Percentiles rank a stretch among this genome's conserved stretches.
Evolutionary conservation across 2,329 filamentous ascomycete genomes (phyloP).

Genomic region (Alternaria triticimaculans): DNA sequence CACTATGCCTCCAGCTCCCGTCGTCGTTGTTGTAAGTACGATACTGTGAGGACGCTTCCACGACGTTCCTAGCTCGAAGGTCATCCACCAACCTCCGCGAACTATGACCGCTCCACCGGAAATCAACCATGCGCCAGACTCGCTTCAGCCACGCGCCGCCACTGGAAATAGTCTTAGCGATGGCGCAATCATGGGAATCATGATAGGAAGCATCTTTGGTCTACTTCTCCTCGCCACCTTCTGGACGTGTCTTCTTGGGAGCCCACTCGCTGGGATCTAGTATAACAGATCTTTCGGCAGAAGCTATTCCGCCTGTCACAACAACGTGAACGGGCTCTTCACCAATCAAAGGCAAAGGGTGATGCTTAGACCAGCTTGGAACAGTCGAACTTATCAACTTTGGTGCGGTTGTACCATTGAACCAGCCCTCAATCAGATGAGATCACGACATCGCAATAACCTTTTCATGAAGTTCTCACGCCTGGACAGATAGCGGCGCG

Average conservation of each 20-base stretch:
- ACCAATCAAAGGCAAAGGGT: not conserved
- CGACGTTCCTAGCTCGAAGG: not conserved
- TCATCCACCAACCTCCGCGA: not conserved
- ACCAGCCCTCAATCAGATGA: no score
- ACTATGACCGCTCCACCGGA: not conserved
- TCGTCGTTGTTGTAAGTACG: not conserved
- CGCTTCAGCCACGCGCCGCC: not conserved
- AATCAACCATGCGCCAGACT: not conserved
- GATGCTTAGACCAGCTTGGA: not conserved
- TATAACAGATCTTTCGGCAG: not conserved
- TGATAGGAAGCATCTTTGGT: not conserved
- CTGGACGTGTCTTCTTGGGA: no score
- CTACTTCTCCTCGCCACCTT: no score
- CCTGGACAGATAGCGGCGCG: no score
- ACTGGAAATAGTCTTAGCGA: not conserved
- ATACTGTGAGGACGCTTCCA: not conserved
- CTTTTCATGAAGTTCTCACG: no score
- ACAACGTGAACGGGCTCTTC: not conserved
- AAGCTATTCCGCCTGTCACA: not conserved
- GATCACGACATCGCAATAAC: no score
- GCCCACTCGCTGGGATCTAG: not conserved
- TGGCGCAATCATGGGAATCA: not conserved
- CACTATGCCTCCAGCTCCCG: not conserved
- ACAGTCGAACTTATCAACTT: not conserved
- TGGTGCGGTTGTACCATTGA: not conserved